Conservation (phyloP, 306 rosid species). For the Corylus avellana region DNA sequence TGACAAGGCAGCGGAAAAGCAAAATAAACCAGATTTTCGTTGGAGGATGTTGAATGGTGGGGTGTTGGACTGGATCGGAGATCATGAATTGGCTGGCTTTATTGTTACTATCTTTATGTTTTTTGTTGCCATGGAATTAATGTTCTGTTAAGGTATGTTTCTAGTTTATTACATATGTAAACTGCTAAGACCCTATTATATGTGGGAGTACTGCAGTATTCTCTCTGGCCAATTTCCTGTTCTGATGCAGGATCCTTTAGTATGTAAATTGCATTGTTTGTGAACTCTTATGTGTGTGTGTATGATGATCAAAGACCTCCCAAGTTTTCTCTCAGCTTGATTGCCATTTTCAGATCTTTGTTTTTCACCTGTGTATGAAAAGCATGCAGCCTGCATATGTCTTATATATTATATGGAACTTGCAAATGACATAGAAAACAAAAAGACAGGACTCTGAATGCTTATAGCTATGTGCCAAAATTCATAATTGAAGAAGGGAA, state of each 20-base stretch:
- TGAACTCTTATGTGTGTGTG: conserved; percentile 38
- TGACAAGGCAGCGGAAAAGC: conserved; percentile 21
- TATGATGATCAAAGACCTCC: conserved; percentile 19
- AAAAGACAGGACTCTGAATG: background rate
- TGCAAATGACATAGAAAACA: background rate
- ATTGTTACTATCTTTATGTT: conserved; percentile 29
- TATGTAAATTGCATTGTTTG: conserved; percentile 48
- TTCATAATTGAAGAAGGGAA: conserved; percentile 4
- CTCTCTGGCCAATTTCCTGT: conserved; percentile 36
- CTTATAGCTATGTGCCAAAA: background rate
- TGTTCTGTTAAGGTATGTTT: conserved; percentile 32
- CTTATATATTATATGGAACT: background rate
- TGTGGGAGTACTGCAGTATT: conserved; percentile 26
- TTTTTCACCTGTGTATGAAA: conserved; percentile 6
- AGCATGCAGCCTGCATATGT: background rate
- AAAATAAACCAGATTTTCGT: conserved; percentile 10
- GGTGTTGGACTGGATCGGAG: conserved; percentile 43
- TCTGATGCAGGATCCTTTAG: conserved; percentile 32
- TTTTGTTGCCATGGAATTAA: conserved; percentile 30
- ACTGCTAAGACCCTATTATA: conserved; percentile 27
- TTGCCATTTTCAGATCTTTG: conserved; percentile 9
- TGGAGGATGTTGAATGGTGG: conserved; percentile 25
- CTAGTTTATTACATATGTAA: conserved; percentile 29
- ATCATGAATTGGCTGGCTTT: conserved; percentile 33
- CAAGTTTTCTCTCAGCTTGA: conserved; percentile 18